Percentiles rank a stretch among this genome's conserved stretches.
These are phyloP conservation scores for Diaporthe vaccinii DNA, from an alignment of 2,329 filamentous ascomycete genomes.

Conservation along the genomic window DNA sequence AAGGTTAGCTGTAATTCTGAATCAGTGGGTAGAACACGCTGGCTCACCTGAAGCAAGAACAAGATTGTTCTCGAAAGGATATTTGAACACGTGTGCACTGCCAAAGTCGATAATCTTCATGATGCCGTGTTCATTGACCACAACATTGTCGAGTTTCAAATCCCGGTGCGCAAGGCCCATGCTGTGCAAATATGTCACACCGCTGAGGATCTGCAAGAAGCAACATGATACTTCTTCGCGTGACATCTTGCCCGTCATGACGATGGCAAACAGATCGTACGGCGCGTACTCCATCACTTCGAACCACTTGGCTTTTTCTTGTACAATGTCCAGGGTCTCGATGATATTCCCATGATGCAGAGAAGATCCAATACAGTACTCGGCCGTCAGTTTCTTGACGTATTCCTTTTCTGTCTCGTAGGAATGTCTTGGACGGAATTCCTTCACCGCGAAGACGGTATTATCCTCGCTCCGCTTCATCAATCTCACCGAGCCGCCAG, in stretches of 20 bases:
- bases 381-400: slow-evolving; percentile 96
- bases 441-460: slow-evolving; percentile 96
- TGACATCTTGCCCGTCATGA: slow-evolving; percentile 98
- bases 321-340: slow-evolving; percentile 95
- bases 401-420: slow-evolving; percentile 97
- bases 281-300: slow-evolving; percentile 99
- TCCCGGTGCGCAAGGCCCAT: slow-evolving; percentile 96
- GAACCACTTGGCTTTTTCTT: slow-evolving; percentile 95
- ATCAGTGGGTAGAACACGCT: background rate
- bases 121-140: slow-evolving; percentile 94
- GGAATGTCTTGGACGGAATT: slow-evolving; percentile 90
- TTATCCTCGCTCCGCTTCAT: slow-evolving; percentile 95
- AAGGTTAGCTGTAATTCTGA: slow-evolving; percentile 37
- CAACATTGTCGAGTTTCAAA: slow-evolving; percentile 96
- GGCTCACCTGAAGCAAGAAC: slow-evolving; percentile 83
- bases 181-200: slow-evolving; percentile 93
- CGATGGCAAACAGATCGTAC: slow-evolving; percentile 95
- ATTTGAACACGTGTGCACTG: slow-evolving; percentile 95
- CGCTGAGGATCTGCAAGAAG: slow-evolving; percentile 94
- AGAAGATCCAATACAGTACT: slow-evolving; percentile 98
- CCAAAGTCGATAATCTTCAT: slow-evolving; percentile 99
- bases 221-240: slow-evolving; percentile 91
- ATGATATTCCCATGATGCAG: slow-evolving; percentile 98
- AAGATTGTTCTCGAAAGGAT: slow-evolving; percentile 93
- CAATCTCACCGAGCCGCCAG: slow-evolving; percentile 91